Base-by-base conservation (phyloP, 106 monocot species). In the Ottelia alismoides region DNA sequence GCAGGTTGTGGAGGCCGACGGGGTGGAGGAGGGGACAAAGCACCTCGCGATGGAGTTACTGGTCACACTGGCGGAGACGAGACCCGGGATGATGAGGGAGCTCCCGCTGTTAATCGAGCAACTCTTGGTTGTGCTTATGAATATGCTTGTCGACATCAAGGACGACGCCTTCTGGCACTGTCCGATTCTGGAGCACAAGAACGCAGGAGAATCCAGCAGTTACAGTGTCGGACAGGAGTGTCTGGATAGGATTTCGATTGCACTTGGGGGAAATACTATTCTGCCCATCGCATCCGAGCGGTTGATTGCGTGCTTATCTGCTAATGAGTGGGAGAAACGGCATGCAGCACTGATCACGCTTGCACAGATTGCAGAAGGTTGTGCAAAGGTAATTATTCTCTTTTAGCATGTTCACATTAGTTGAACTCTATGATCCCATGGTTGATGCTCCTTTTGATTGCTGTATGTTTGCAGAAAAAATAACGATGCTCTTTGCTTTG, bases 321-420 rank as follows among this genome's bases (percentile, higher is more conserved):
- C 89, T n/a, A 70, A 89, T 0, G 98, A 90, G 55, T 98, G 98
- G 90, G 76, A 98, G 75, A 98, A 98, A 53, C 89, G 73, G 50
- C 90, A 98, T 58, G 90, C 98, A 11, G 90, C 98, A 0, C 70
- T 90, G 30, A 83, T 98, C 55, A 78, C 98, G 16, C 90, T 98
- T 60, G 84, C 96, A 9, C 96, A 98, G 70, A 98, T 98, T 53
- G 96, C 96, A 1, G 96, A 98, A 60, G 96, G 96, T 22, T 98
- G 96, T 50, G 72, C 96, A 14, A 89, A 98, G 85, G 93, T 93
- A 61, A 23, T 18, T 2, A 16, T 26, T 19, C 40, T 43, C 40
- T 43, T 43, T 7, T 43, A 43, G n/a, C n/a, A n/a, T n/a, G n/a
- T n/a, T n/a, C n/a, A n/a, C n/a, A n/a, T n/a, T n/a, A n/a, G n/a